phyloP scores from a whole-genome alignment of 768 basidiomycete species.

The Mycena galopus region DNA sequence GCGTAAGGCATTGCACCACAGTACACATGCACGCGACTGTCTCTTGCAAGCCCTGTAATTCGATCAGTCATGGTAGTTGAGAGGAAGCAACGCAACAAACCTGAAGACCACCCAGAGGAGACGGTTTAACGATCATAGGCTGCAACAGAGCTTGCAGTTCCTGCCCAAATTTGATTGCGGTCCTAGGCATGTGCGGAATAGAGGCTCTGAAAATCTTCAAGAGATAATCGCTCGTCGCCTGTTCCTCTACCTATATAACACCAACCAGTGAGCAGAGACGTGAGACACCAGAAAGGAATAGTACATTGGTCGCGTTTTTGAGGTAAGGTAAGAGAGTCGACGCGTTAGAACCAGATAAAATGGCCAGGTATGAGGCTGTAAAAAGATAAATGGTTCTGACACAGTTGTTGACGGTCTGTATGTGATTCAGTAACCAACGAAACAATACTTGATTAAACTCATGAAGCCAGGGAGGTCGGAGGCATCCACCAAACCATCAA shows the following conservation, averaged over 20 bases:
- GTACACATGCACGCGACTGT: constrained; percentile 93
- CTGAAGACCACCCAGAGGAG: constrained; percentile 72
- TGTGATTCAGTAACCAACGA: neutral
- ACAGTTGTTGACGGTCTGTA: constrained; percentile 85
- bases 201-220: constrained; percentile 89
- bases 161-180: constrained; percentile 87
- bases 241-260: constrained; percentile 78
- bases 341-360: constrained; percentile 88
- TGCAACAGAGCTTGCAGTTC: constrained; percentile 88
- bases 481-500: constrained; percentile 91
- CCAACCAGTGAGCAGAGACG: neutral
- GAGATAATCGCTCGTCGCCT: constrained; percentile 86
- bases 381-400: constrained; percentile 89
- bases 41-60: constrained; percentile 80
- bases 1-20: constrained; percentile 86
- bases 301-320: constrained; percentile 83
- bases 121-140: constrained; percentile 93
- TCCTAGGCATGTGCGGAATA: constrained; percentile 91
- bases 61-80: neutral
- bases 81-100: constrained; percentile 52
- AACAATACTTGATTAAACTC: constrained; percentile 43
- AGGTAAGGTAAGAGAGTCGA: constrained; percentile 91
- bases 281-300: constrained; percentile 36
- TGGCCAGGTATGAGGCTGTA: constrained; percentile 82
- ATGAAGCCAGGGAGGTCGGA: constrained; percentile 84